Percentiles rank a stretch among this genome's conserved stretches.
phyloP scores from a whole-genome alignment of 306 rosid genomes.

The Begonia loranthoides region DNA sequence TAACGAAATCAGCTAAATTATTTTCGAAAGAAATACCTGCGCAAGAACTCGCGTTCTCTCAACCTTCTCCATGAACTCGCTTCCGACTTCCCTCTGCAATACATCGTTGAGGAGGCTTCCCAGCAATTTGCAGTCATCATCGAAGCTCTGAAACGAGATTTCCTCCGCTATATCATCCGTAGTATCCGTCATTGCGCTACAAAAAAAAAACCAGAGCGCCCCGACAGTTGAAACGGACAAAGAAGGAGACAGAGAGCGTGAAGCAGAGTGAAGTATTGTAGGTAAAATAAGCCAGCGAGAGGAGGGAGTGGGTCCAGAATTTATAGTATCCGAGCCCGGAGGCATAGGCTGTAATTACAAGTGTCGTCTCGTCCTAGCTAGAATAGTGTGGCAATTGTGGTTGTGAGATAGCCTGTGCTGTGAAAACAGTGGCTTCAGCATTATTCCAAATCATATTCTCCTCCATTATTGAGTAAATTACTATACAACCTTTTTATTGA shows the following conservation, averaged over 20 bases:
- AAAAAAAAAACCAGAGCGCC: neutral
- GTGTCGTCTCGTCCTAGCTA: too few species aligned
- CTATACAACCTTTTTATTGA: too few species aligned
- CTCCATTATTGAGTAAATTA: too few species aligned
- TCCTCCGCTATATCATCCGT: constrained; percentile 92
- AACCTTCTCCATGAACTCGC: constrained; percentile 38
- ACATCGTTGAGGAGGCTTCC: constrained; percentile 71
- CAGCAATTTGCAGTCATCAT: constrained; percentile 76
- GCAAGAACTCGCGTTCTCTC: constrained; percentile 70
- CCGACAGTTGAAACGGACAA: neutral
- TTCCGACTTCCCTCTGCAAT: constrained; percentile 68
- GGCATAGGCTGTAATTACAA: too few species aligned
- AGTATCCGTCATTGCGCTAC: constrained; percentile 61
- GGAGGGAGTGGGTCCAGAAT: too few species aligned
- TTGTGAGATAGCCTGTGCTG: too few species aligned
- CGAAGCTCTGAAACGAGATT: constrained; percentile 79
- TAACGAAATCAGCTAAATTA: too few species aligned
- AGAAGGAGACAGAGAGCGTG: neutral
- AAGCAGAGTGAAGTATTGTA: neutral
- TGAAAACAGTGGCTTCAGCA: too few species aligned
- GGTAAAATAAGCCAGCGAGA: too few species aligned
- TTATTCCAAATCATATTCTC: too few species aligned
- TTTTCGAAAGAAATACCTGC: constrained; percentile 29
- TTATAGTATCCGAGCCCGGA: too few species aligned
- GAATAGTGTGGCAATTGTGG: too few species aligned